These are phyloP conservation scores for Sugiyamaella xylanicola DNA, from an alignment of 1,139 yeast species.

Conservation along the genomic window DNA sequence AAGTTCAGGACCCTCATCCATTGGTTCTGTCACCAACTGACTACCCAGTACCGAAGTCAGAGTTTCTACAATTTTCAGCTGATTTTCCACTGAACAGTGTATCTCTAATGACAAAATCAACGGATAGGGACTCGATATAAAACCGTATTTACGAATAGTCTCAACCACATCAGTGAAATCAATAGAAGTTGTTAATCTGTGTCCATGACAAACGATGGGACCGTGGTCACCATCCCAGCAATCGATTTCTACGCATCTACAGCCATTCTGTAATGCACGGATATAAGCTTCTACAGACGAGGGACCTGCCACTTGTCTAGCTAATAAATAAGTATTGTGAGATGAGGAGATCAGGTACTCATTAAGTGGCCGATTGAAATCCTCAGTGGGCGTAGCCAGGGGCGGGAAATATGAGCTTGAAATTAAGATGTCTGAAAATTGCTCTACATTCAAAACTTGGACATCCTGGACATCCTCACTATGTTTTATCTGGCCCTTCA, in stretches of 20 bases:
- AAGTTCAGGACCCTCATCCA: slow-evolving; percentile 42
- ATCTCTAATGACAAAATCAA: slow-evolving; percentile 85
- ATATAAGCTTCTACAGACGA: slow-evolving; percentile 91
- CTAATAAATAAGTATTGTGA: slow-evolving; percentile 88
- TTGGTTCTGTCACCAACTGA: slow-evolving; percentile 52
- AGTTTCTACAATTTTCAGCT: slow-evolving; percentile 55
- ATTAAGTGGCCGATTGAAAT: slow-evolving; percentile 69
- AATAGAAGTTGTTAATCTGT: slow-evolving; percentile 74
- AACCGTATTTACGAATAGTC: slow-evolving; percentile 79
- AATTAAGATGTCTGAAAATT: slow-evolving; percentile 54
- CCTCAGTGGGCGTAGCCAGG: slow-evolving; percentile 42
- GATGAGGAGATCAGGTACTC: slow-evolving; percentile 91
- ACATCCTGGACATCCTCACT: no score
- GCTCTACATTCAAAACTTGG: slow-evolving; percentile 49
- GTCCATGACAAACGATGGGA: slow-evolving; percentile 91
- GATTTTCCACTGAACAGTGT: slow-evolving; percentile 70
- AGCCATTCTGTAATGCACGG: slow-evolving; percentile 86
- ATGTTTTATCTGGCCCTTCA: slow-evolving; percentile 7
- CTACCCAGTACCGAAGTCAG: slow-evolving; percentile 63
- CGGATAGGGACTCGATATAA: slow-evolving; percentile 81
- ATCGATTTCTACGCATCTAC: slow-evolving; percentile 91
- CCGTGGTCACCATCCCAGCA: slow-evolving; percentile 88
- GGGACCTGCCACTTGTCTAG: slow-evolving; percentile 89
- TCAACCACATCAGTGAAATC: slow-evolving; percentile 68
- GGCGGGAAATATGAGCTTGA: slow-evolving; percentile 52